A percentile compares a stretch with the other conserved stretches of the same genome.
These are phyloP conservation scores for Alternaria ethzedia DNA, from an alignment of 2,329 filamentous ascomycete genomes.

Conservation along the genomic window DNA sequence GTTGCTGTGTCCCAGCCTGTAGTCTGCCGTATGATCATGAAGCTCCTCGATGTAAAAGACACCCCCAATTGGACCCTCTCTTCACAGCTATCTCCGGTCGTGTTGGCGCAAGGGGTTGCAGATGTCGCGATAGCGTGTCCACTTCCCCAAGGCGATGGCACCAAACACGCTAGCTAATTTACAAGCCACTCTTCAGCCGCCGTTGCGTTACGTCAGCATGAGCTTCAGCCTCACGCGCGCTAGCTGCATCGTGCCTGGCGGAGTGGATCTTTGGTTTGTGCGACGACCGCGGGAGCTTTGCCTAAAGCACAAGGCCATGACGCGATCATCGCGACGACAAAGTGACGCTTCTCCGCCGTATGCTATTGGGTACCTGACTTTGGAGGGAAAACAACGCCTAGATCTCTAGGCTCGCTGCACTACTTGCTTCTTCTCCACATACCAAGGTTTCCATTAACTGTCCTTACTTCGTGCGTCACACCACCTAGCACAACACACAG, in stretches of 20 bases:
- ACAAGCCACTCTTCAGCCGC: slow-evolving; percentile 16
- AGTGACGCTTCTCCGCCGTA: slow-evolving; percentile 14
- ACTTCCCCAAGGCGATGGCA: slow-evolving; percentile 31
- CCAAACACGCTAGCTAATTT: slow-evolving; percentile 14
- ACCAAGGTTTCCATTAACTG: not conserved
- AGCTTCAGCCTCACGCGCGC: slow-evolving; percentile 27
- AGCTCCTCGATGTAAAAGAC: not conserved
- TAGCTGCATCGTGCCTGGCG: not conserved
- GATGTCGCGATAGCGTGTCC: slow-evolving; percentile 36
- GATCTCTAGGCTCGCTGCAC: slow-evolving; percentile 1
- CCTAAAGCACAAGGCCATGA: slow-evolving; percentile 36
- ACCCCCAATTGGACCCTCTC: slow-evolving; percentile 11
- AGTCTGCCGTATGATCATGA: slow-evolving; percentile 26
- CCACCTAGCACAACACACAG: not conserved
- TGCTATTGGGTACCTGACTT: slow-evolving; percentile 11
- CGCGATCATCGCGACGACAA: slow-evolving; percentile 33
- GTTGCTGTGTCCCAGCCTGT: slow-evolving; percentile 30
- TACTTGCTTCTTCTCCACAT: slow-evolving; percentile 11
- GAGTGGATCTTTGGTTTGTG: slow-evolving; percentile 1
- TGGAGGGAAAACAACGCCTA: not conserved
- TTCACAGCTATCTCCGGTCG: not conserved
- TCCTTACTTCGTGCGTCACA: slow-evolving; percentile 1
- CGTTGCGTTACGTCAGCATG: slow-evolving; percentile 21
- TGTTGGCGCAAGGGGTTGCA: slow-evolving; percentile 26
- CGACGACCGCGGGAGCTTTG: slow-evolving; percentile 20